Evolutionary conservation across 257 asterid genomes (phyloP).

Genomic region (Penstemon newberryi): DNA sequence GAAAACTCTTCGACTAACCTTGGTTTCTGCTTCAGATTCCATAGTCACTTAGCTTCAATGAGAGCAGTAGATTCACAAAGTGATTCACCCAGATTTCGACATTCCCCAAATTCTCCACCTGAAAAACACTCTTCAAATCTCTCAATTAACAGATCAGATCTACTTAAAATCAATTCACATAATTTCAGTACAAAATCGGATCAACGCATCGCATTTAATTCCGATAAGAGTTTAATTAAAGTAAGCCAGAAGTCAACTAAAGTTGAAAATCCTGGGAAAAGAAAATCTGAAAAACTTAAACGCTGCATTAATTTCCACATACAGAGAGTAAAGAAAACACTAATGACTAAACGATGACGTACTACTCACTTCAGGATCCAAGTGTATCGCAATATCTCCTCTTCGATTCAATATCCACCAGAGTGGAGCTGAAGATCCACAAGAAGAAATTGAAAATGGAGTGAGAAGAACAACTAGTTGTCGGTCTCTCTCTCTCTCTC

Average conservation of each 20-base stretch:
- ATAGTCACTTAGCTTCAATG: slow-evolving; percentile 39
- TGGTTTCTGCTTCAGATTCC: slow-evolving; percentile 80
- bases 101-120: slow-evolving; percentile 33
- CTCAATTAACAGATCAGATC: slow-evolving; percentile 45
- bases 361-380: slow-evolving; percentile 46
- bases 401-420: slow-evolving; percentile 4
- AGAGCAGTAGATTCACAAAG: slow-evolving; percentile 13
- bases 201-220: neutral
- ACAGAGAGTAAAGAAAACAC: slow-evolving; percentile 1
- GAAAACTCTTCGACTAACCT: slow-evolving; percentile 49
- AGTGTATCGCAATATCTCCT: neutral
- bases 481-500: slow-evolving; percentile 27
- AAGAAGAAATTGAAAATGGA: slow-evolving; percentile 20
- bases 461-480: slow-evolving; percentile 29
- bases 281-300: too few relatives aligned
- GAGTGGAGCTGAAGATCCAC: slow-evolving; percentile 23
- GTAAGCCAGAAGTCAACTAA: too few relatives aligned
- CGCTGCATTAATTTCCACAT: neutral
- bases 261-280: too few relatives aligned
- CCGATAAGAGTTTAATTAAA: neutral
- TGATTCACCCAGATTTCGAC: slow-evolving; percentile 28
- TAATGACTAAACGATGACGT: neutral
- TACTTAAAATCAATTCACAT: slow-evolving; percentile 15
- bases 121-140: slow-evolving; percentile 1
- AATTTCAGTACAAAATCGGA: slow-evolving; percentile 11